Conservation (phyloP, 2,329 filamentous ascomycete species). For the Elsinoe fawcettii region DNA sequence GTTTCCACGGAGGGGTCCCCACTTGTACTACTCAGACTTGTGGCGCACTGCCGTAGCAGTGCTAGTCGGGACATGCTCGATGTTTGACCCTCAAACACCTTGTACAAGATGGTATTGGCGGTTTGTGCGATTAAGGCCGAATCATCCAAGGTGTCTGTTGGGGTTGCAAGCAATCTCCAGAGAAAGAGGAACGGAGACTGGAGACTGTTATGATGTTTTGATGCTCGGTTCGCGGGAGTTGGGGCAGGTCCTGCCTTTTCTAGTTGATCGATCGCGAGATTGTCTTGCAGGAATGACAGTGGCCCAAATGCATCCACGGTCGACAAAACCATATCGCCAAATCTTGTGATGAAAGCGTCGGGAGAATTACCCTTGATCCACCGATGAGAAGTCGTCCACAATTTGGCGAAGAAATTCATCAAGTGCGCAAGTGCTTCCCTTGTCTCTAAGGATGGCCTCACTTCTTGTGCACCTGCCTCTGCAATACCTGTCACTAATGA, state of each 20-base stretch:
- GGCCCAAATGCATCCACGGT: slow-evolving; percentile 45
- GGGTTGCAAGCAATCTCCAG: slow-evolving; percentile 48
- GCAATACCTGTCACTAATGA: slow-evolving; percentile 55
- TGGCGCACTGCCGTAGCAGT: slow-evolving; percentile 18
- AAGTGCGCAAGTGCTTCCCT: slow-evolving; percentile 69
- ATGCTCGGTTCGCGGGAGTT: slow-evolving; percentile 56
- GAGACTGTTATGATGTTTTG: slow-evolving; percentile 44
- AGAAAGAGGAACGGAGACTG: slow-evolving; percentile 60
- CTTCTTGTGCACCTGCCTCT: slow-evolving; percentile 70
- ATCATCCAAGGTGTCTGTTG: slow-evolving; percentile 7
- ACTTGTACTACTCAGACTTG: too few relatives aligned
- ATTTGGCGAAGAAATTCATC: slow-evolving; percentile 58
- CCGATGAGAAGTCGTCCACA: slow-evolving; percentile 55
- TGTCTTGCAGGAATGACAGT: slow-evolving; percentile 44
- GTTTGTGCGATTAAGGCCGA: background rate
- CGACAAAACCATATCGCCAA: slow-evolving; percentile 42
- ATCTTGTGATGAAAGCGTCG: slow-evolving; percentile 41
- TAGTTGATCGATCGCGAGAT: slow-evolving; percentile 45
- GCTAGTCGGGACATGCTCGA: slow-evolving; percentile 17
- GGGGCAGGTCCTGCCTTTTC: slow-evolving; percentile 55
- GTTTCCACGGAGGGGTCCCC: background rate
- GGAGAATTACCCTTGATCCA: slow-evolving; percentile 28
- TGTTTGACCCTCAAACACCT: slow-evolving; percentile 11
- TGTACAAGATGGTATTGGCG: slow-evolving; percentile 9
- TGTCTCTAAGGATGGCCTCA: slow-evolving; percentile 79